Base-by-base conservation (phyloP, 805 yeast genomes). In the Teunomyces aglyptinius region DNA sequence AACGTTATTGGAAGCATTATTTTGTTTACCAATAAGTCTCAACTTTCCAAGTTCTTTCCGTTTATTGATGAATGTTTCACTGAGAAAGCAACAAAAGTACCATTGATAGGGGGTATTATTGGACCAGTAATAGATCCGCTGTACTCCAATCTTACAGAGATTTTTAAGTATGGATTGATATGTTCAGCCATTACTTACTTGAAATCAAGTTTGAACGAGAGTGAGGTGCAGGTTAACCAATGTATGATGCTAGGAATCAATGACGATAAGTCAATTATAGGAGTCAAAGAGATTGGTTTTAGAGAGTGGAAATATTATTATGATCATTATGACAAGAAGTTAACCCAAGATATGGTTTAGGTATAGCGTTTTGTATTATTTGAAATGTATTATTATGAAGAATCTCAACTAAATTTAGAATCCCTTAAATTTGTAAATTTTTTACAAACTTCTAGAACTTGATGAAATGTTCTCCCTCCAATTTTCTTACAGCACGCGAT, bases 151-250 rank as follows among this genome's bases (percentile, higher is more conserved):
- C 68, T 81, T 53, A 71, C 76, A 6, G 80, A 77, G 44, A 78
- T 80, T 2, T 76, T 81, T 61, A 76, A 72, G 48, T 68, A 75
- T 51, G 86, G 86, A 0, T 70, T 81, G 48, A 76, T 81, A 7
- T 80, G 84, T 50, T 75, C 83, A 43, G 81, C 76, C 5, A 73
- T 78, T 12, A 71, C 81, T 5, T 76, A 69, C 48, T 62, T 76
- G 49, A 76, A 75, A 53, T 54, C 67, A 15, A 52, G 60, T 38
- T 58, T 59, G 45, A 58, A 53, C 32, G 71, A 62, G 20, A 57
- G 57, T 8, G 57, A 58, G 12, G 33, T 50, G 12, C 52, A 50
- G 41, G 63, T 70, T 57, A 58, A 64, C 38, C 59, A 59, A 45
- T 71, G 76, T 54, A 51, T 68, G 20, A 67, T 72, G 60, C 48